Base-by-base conservation (phyloP, 2,329 filamentous ascomycete genomes). In the Zymoseptoria tritici region DNA sequence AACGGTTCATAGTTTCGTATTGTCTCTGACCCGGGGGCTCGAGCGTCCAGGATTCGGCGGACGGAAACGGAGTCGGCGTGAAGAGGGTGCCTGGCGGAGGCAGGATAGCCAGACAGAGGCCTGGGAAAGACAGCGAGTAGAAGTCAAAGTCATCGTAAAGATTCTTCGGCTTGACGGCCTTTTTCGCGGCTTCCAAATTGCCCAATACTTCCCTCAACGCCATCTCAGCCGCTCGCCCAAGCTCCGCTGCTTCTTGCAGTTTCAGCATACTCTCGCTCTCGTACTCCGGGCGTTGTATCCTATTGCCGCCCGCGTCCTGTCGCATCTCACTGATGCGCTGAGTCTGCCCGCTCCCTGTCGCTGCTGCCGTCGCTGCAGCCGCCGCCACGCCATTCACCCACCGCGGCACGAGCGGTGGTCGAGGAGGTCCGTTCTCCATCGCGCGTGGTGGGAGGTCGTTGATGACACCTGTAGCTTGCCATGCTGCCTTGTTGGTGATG, bases 151-250 rank as follows among this genome's bases (percentile, higher is more conserved):
- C 68, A 13, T 69, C 89, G 72, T 85, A 86, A 3, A 84, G 80
- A 19, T 78, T 53, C 24, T 65, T 63, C 24, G 69, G 60, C 60
- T 72, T 67, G 9, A 59, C 31, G 55, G 64, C 66, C 68, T 80
- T 92, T 90, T 87, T 91, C 64, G 92, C 91, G 63, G 91, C 90
- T 71, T 89, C 85, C 73, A 92, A 83, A 61, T 89, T 92, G 68
- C 87, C 86, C 57, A 96, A 76, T 52, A 97, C 79, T 76, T 97
- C 93, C 63, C 89, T 81, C 66, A 97, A 76, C 6, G 93, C 91
- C 71, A 97, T 77, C 76, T 96, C 91, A 21, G 92, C 86, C 4
- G 92, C 92, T 64, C 85, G 84, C 20, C 88, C 87, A n/a, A 85
- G 91, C 71, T 97, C 92, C 67, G 83, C 75, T 46, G 89, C 87